phyloP scores from a whole-genome alignment of 1,284 basidiomycete genomes.

The Cryptococcus hybrid region DNA sequence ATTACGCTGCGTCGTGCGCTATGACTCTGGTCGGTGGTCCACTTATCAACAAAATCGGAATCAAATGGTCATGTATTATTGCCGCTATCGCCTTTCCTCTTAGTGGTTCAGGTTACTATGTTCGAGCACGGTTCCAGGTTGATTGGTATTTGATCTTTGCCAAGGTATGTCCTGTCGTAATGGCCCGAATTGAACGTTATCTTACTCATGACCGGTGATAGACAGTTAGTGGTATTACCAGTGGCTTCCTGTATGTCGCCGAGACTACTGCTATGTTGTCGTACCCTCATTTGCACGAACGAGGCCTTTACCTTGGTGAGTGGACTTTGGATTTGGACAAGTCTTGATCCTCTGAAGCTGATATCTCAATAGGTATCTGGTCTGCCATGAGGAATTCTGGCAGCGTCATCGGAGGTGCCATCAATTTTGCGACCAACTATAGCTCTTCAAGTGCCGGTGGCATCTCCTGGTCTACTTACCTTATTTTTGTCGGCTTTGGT shows the following conservation, averaged over 20 bases:
- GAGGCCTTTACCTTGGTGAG: slow-evolving; percentile 25
- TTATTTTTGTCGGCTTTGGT: slow-evolving; percentile 31
- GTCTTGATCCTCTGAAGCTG: not conserved
- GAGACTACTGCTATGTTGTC: slow-evolving; percentile 37
- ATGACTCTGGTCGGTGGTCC: slow-evolving; percentile 33
- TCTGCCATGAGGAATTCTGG: slow-evolving; percentile 26
- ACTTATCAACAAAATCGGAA: slow-evolving; percentile 36
- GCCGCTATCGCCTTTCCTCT: slow-evolving; percentile 20
- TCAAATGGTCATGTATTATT: slow-evolving; percentile 29
- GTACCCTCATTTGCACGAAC: slow-evolving; percentile 24
- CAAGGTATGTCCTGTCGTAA: slow-evolving; percentile 9
- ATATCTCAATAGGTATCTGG: slow-evolving; percentile 19
- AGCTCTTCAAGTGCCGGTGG: slow-evolving; percentile 15
- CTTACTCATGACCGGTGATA: not conserved
- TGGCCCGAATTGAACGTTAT: no score
- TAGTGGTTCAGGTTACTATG: slow-evolving; percentile 23
- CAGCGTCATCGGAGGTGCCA: slow-evolving; percentile 26
- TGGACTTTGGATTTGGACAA: not conserved
- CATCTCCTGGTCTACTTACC: slow-evolving; percentile 26
- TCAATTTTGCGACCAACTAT: slow-evolving; percentile 28
- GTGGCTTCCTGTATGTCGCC: slow-evolving; percentile 31
- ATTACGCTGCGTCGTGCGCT: slow-evolving; percentile 18
- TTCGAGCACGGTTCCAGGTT: slow-evolving; percentile 17
- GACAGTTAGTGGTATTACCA: slow-evolving; percentile 17
- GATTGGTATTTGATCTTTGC: slow-evolving; percentile 23